Conservation (phyloP, 345 rosid genomes). For the Hevea brasiliensis region DNA sequence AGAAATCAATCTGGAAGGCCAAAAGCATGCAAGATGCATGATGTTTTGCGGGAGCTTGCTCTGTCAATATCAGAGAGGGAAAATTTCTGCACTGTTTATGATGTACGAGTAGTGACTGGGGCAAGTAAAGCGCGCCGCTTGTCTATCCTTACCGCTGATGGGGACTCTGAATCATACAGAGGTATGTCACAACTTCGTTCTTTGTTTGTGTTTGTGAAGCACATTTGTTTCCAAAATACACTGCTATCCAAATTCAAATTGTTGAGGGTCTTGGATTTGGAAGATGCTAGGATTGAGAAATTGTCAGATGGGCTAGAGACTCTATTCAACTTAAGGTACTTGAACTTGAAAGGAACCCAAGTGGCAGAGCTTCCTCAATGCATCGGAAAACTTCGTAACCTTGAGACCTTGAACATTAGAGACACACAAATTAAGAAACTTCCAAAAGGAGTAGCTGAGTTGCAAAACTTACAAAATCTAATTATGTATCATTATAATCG, state of each 20-base stretch:
- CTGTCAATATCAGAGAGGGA: slow-evolving; percentile 15
- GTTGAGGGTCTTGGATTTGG: no score
- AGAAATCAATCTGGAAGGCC: slow-evolving; percentile 35
- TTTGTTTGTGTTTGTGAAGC: no score
- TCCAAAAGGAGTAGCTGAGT: not conserved
- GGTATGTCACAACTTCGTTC: no score
- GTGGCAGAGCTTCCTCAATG: not conserved
- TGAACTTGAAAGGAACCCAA: not conserved
- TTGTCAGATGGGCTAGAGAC: not conserved
- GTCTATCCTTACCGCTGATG: slow-evolving; percentile 1
- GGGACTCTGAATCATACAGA: not conserved
- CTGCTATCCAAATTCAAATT: no score
- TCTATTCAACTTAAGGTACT: no score
- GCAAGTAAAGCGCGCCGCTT: slow-evolving; percentile 10
- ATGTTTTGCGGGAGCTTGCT: slow-evolving; percentile 36
- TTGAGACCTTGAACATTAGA: not conserved
- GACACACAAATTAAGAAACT: not conserved
- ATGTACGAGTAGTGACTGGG: not conserved
- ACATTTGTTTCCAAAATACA: no score
- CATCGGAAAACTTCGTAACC: not conserved
- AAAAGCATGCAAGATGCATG: slow-evolving; percentile 39
- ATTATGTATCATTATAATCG: not conserved
- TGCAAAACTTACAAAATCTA: not conserved
- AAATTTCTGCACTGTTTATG: slow-evolving; percentile 6
- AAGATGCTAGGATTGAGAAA: no score